Evolutionary conservation across 2,329 filamentous ascomycete species (phyloP).

Genomic region (Tolypocladium paradoxum): DNA sequence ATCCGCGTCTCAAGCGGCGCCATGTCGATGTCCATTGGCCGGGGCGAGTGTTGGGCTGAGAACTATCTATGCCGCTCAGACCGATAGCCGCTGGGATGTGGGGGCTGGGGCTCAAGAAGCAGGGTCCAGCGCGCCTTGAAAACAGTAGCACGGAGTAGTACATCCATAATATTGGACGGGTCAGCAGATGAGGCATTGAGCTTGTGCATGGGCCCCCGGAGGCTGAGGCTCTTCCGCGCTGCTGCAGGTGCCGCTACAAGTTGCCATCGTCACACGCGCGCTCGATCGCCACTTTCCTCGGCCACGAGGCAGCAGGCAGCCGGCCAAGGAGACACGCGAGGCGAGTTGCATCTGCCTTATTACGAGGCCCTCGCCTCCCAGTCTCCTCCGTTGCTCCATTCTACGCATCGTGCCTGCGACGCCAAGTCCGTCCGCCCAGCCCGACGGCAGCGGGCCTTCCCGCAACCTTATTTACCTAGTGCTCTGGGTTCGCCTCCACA

Average conservation of each 20-base stretch:
- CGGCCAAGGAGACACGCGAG: neutral
- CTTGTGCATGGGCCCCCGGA: neutral
- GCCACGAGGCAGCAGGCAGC: neutral
- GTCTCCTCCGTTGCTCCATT: too few relatives aligned
- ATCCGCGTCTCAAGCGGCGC: neutral
- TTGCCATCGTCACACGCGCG: neutral
- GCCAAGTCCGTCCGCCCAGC: neutral
- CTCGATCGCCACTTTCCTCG: neutral
- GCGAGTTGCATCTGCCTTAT: neutral
- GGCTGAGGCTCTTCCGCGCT: neutral
- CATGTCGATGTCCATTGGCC: neutral
- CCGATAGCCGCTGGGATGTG: neutral
- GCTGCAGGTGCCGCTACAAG: neutral
- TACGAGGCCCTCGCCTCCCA: neutral
- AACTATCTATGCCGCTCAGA: neutral
- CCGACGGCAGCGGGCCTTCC: neutral
- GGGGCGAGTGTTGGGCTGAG: neutral
- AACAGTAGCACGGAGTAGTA: too few relatives aligned
- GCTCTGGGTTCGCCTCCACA: neutral
- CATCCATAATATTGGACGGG: too few relatives aligned
- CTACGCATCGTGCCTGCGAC: too few relatives aligned
- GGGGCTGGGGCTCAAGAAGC: neutral
- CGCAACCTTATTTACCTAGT: neutral
- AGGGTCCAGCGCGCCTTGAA: neutral
- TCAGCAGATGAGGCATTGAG: neutral